Base-by-base conservation (phyloP, 2,329 filamentous ascomycete genomes). In the Talaromyces verruculosus region DNA sequence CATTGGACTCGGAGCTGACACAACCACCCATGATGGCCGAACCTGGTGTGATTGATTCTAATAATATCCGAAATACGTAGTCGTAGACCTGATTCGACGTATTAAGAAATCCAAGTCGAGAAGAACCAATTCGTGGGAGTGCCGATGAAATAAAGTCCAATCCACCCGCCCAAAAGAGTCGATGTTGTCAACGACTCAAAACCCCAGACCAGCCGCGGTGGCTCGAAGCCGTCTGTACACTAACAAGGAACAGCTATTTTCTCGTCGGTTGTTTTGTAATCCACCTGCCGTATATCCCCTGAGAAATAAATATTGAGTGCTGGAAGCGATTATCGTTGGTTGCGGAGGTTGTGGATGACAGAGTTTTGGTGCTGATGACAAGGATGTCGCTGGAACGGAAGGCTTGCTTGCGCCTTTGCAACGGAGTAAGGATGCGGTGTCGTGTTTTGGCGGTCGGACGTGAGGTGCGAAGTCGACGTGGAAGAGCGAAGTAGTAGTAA, bases 1-100 rank as follows among this genome's bases (percentile, higher is more conserved):
- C 93, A 69, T 78, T 73, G 77, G 89, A 90, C 78, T 87, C 91
- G 71, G 89, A 89, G 82, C 92, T 97, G 87, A 96, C 91, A 84
- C 95, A 99, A 74, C 87, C 87, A 81, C 95, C 95, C 95, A 99
- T 99, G 66, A 67, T 77, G 70, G 68, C 64, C 60, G 65, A 47
- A 33, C 15, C 39, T 19, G 28, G 15, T 53, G 49, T 30, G 28
- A 53, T 30, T n/a, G 25, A 57, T 39, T 37, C 15, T 39, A 5
- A 6, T 15, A 39, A 15, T 37, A 57, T 25, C 33, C n/a, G 19
- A 17, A 35, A 22, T n/a, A 19, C 30, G 15, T 33, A 55, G 30
- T 55, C 51, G n/a, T 35, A 7, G 51, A 35, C 28, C 33, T 28
- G 11, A 55, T 17, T 22, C n/a, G n/a, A 39, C 30, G 53, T 22